Evolutionary conservation across 208 protist species (phyloP), one percentile per base, ranked within the genome.

Genomic region (Acanthamoeba culbertsoni): DNA sequence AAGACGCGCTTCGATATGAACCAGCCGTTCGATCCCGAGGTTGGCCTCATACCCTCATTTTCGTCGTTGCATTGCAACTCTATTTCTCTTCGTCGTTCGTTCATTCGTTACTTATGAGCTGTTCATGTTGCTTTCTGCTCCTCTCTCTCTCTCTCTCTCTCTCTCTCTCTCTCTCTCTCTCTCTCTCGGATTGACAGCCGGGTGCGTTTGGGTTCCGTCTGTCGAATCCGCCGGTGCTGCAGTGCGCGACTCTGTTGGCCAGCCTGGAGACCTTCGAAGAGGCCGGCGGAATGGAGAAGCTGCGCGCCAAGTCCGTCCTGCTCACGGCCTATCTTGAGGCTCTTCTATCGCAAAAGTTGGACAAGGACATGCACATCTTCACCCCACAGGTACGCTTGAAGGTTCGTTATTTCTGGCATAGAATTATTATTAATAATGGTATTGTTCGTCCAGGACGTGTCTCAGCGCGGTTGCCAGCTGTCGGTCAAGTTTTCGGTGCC

Each of bases 321-420:
- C 94, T 99, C 12, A 99, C 98, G 16, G 97, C 57, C 10, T 99
- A 99, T 95, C 57, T 99, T 53, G 98, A 99, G 95, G 92, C 98
- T 33, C 93, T 99, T 10, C 75, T 99, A 0, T 28, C 68, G 2
- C 5, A 94, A 33, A 94, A 97, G 53, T 20, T 93, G 4, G 14
- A 45, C 0, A n/a, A 90, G 1, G 57, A 86, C 7, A 84, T 98
- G 14, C 93, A 97, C 42, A 97, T 98, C n/a, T 94, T 99, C 37
- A 99, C 98, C 0, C 92, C 82, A 4, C 55, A 48, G 46, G 59
- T 68, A 68, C 16, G 16, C 59, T 68, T 68, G 12, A 14, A n/a
- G 31, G 14, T 68, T n/a, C 31, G 14, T 68, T 18, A 55, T 23
- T 55, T 55, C 48, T 18, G 18, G 48, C 48, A 18, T 18, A 55